Conservation (phyloP, 371 early-diverging fungal species). For the Mucor piriformis region DNA sequence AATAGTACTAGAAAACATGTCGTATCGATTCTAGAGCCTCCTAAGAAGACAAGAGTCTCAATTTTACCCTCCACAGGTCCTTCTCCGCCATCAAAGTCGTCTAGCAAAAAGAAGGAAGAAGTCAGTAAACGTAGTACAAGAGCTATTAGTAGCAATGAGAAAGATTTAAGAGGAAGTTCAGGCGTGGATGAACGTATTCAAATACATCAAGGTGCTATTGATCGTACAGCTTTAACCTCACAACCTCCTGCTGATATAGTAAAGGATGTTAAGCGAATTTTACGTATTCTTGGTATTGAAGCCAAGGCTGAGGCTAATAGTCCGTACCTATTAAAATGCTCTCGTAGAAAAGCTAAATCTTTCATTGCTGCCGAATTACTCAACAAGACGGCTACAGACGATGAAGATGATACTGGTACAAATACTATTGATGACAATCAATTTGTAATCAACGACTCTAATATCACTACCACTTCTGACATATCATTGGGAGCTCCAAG, state of each 20-base stretch:
- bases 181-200: conserved; percentile 51
- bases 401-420: background rate
- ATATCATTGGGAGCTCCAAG: background rate
- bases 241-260: conserved; percentile 72
- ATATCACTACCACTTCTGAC: background rate
- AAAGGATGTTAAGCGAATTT: conserved; percentile 63
- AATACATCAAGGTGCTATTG: conserved; percentile 80
- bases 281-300: conserved; percentile 72
- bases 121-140: background rate
- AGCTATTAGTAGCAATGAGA: conserved; percentile 9
- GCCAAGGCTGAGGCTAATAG: conserved; percentile 54
- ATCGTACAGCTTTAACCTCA: conserved; percentile 72
- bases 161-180: background rate
- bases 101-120: background rate
- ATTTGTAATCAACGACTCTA: background rate
- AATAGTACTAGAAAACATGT: background rate
- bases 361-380: conserved; percentile 7
- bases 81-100: background rate
- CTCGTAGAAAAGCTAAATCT: conserved; percentile 51
- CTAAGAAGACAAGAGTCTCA: background rate
- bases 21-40: background rate
- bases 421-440: background rate
- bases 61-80: background rate
- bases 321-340: conserved; percentile 72
- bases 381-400: conserved; percentile 3